Percentiles rank a stretch among this genome's conserved stretches.
phyloP scores from a whole-genome alignment of 2,329 filamentous ascomycete genomes.

The Plenodomus lindquistii region DNA sequence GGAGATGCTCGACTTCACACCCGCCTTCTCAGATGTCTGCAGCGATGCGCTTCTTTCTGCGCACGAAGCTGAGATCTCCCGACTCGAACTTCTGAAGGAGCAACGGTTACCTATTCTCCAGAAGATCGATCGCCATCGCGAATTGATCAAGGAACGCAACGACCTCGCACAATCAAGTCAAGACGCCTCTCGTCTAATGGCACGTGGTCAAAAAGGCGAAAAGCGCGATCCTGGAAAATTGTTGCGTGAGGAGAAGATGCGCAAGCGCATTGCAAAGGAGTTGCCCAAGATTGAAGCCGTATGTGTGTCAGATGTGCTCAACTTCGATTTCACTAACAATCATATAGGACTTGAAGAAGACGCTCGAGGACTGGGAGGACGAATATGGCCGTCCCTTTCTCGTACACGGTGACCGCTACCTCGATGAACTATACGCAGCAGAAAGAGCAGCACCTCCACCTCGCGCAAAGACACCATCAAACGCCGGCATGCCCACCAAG shows the following conservation, averaged over 20 bases:
- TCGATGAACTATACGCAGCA: constrained; percentile 77
- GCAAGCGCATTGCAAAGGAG: constrained; percentile 95
- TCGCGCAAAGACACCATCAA: constrained; percentile 76
- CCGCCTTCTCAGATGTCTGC: constrained; percentile 95
- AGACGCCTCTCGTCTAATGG: constrained; percentile 91
- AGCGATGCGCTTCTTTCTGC: constrained; percentile 93
- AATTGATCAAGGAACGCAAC: constrained; percentile 81
- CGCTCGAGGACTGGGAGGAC: constrained; percentile 86
- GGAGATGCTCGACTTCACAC: constrained; percentile 97
- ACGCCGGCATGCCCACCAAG: constrained; percentile 34
- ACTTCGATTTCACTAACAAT: not conserved
- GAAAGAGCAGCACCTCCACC: constrained; percentile 63
- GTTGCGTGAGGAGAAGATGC: constrained; percentile 95
- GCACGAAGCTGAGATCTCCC: constrained; percentile 86
- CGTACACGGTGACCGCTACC: constrained; percentile 87
- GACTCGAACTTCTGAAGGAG: constrained; percentile 79
- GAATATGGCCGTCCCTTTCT: constrained; percentile 93
- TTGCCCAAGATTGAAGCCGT: constrained; percentile 83
- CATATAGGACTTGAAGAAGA: constrained; percentile 66
- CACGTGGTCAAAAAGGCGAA: constrained; percentile 89
- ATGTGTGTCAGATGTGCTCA: not conserved
- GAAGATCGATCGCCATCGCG: constrained; percentile 81
- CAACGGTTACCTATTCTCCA: constrained; percentile 83
- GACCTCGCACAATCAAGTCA: constrained; percentile 89
- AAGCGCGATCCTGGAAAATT: constrained; percentile 92